Conservation (phyloP, 2,329 filamentous ascomycete genomes). For the Tolypocladium cylindrosporum region DNA sequence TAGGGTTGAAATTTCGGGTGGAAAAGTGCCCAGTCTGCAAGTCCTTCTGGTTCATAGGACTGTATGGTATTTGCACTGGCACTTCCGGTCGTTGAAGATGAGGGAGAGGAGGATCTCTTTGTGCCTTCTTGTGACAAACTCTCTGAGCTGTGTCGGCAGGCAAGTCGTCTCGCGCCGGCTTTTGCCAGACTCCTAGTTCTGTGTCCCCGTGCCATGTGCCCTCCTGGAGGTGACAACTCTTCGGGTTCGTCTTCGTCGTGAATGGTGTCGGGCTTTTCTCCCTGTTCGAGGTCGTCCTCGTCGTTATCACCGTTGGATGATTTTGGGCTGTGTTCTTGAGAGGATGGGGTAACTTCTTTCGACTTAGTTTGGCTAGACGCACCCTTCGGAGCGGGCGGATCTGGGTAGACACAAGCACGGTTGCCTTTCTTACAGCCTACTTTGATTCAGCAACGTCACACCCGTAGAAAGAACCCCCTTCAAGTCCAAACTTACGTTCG, state of each 20-base stretch:
- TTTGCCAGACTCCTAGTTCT: constrained; percentile 26
- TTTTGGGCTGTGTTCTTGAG: constrained; percentile 36
- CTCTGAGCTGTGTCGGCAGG: constrained; percentile 39
- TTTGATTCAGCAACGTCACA: constrained; percentile 4
- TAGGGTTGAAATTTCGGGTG: constrained; percentile 67
- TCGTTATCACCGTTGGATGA: constrained; percentile 46
- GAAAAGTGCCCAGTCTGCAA: constrained; percentile 45
- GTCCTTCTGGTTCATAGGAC: constrained; percentile 16
- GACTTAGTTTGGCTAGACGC: constrained; percentile 14
- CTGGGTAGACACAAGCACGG: constrained; percentile 84
- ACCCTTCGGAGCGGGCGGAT: constrained; percentile 42
- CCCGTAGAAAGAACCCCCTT: neutral
- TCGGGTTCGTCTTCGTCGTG: constrained; percentile 43
- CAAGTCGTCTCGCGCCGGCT: constrained; percentile 21
- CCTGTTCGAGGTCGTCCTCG: constrained; percentile 22
- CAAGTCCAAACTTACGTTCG: constrained; percentile 46
- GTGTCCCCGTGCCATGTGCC: constrained; percentile 10
- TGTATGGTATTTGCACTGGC: constrained; percentile 18
- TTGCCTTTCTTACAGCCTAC: constrained; percentile 83
- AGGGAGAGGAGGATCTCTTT: constrained; percentile 40
- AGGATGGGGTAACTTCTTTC: constrained; percentile 25
- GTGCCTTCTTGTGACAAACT: constrained; percentile 40
- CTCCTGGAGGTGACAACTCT: constrained; percentile 8
- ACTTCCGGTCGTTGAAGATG: constrained; percentile 32
- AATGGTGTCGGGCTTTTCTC: constrained; percentile 40